phyloP scores from a whole-genome alignment of 495 filamentous ascomycete species.

The Talaromyces borbonicus region DNA sequence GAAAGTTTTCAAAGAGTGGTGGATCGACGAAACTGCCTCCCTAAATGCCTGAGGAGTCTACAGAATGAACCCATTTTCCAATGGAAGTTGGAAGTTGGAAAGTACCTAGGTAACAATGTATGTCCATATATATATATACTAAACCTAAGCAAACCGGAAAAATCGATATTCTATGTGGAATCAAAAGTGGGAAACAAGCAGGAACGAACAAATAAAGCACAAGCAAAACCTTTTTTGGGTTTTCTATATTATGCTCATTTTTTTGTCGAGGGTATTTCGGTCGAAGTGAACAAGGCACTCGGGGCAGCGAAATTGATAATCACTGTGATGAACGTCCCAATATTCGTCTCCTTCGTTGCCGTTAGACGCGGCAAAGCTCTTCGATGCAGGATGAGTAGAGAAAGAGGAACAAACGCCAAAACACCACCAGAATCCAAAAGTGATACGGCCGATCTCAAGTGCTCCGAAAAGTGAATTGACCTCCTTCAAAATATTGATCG shows the following conservation, averaged over 20 bases:
- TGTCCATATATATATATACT: background rate
- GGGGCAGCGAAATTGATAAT: too few species aligned
- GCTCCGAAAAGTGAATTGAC: too few species aligned
- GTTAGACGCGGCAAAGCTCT: too few species aligned
- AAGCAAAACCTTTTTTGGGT: slow-evolving; percentile 3
- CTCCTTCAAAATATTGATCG: background rate
- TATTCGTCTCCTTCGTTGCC: too few species aligned
- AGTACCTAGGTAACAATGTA: background rate
- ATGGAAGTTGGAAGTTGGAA: background rate
- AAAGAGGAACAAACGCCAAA: too few species aligned
- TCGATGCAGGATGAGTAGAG: too few species aligned
- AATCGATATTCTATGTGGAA: too few species aligned
- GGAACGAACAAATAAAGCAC: background rate
- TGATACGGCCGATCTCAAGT: too few species aligned
- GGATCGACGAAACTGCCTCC: slow-evolving; percentile 51
- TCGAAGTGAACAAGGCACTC: background rate
- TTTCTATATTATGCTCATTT: slow-evolving; percentile 7
- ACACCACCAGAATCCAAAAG: too few species aligned
- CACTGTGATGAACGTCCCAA: too few species aligned
- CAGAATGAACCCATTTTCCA: too few species aligned
- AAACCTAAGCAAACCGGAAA: slow-evolving; percentile 3
- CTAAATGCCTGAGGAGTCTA: background rate
- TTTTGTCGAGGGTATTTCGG: slow-evolving; percentile 4
- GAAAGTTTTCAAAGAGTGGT: slow-evolving; percentile 57
- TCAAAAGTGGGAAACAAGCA: too few species aligned